Evolutionary conservation across 2,329 filamentous ascomycete species (phyloP).

Genomic region (Colletotrichum sojae): DNA sequence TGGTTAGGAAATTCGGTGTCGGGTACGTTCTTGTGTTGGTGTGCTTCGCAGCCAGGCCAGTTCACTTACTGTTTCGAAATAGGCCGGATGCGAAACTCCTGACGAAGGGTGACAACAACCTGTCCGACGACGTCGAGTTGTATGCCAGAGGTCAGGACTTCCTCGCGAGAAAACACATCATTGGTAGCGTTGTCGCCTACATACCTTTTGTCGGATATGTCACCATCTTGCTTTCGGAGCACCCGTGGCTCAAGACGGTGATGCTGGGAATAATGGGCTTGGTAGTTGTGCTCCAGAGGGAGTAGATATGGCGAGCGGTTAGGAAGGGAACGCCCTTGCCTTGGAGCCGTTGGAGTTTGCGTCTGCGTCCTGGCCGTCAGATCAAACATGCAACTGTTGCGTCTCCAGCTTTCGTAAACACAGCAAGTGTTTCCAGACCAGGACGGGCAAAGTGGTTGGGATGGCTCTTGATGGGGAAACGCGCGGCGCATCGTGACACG

Average conservation of each 20-base stretch:
- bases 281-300: slow-evolving; percentile 91
- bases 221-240: slow-evolving; percentile 93
- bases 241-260: slow-evolving; percentile 96
- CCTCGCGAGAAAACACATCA: slow-evolving; percentile 88
- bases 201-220: slow-evolving; percentile 97
- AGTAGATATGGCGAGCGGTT: slow-evolving; percentile 63
- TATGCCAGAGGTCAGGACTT: slow-evolving; percentile 91
- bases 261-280: slow-evolving; percentile 96
- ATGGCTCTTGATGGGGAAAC: not conserved
- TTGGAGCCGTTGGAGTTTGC: not conserved
- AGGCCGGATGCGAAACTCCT: slow-evolving; percentile 79
- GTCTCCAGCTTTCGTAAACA: no score
- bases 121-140: slow-evolving; percentile 82
- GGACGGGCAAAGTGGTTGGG: not conserved
- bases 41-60: not conserved
- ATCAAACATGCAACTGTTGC: not conserved
- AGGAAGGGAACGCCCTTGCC: not conserved
- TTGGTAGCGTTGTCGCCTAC: slow-evolving; percentile 92
- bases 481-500: no score
- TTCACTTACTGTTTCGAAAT: not conserved
- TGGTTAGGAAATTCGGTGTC: slow-evolving; percentile 80
- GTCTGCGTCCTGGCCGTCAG: not conserved
- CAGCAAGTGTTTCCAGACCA: no score
- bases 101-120: slow-evolving; percentile 86
- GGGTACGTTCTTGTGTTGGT: slow-evolving; percentile 59